Base-by-base conservation (phyloP, 257 asterid species). In the Anisodus tanguticus region DNA sequence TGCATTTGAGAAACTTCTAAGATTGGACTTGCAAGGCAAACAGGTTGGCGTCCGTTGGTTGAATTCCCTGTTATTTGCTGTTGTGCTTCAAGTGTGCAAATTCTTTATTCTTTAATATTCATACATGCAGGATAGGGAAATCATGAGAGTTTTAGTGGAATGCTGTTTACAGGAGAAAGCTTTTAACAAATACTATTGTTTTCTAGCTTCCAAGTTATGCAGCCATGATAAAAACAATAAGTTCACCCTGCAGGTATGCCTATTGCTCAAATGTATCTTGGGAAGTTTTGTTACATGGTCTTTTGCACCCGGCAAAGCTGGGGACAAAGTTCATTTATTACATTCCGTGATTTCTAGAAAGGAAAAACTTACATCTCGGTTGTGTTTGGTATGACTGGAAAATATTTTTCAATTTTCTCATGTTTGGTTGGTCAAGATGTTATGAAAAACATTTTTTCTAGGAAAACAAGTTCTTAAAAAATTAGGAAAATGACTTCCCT, bases 121-220 rank as follows among this genome's bases (percentile, higher is more conserved):
- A 9, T 84, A 82, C 53, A 60, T 87, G 41, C 86, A 97, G 99
- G 99, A 94, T 86, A 95, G 99, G 86, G 99, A 95, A 90, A 93
- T 97, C 87, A 92, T 93, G 90, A 90, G 98, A 71, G 98, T 97
- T 68, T 93, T 97, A n/a, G 92, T 95, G 80, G 94, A 93, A 72
- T 97, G 99, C 86, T 95, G 99, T 88, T 91, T 97, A 80, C 98
- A 95, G 86, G 99, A 97, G 93, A 91, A 91, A 89, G 91, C 91
- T 72, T 97, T 97, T 84, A 97, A 97, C 87, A 94, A 94, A 83
- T 97, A 97, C 87, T 97, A 94, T 60, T 91, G 97, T 82, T 87
- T 91, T 87, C 98, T 96, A 57, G 98, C 98, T 64, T 87, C 97
- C 87, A 93, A 93, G 91, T 87, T 96, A 80, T 96, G 99, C 86